Percentiles rank a stretch among this genome's conserved stretches.
Conservation (phyloP, 2,329 filamentous ascomycete genomes). For the Paraphaeosphaeria minitans region DNA sequence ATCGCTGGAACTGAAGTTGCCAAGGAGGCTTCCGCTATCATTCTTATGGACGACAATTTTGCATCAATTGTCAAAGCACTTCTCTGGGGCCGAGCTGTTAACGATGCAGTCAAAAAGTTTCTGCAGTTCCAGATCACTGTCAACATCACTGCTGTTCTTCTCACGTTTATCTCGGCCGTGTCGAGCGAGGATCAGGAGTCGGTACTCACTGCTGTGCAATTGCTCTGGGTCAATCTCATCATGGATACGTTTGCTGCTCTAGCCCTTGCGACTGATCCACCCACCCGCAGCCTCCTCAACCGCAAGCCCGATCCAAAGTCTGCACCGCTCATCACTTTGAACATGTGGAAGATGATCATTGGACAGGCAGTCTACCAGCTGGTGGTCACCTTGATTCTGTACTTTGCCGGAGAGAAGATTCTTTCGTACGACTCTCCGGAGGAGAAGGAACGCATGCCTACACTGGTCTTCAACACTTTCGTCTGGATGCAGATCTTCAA, state of each 20-base stretch:
- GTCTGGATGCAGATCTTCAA: constrained; percentile 99
- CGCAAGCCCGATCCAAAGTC: constrained; percentile 79
- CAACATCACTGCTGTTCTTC: constrained; percentile 86
- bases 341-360: constrained; percentile 99
- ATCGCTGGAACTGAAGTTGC: constrained; percentile 80
- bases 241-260: constrained; percentile 95
- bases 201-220: constrained; percentile 85
- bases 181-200: constrained; percentile 70
- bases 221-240: constrained; percentile 96
- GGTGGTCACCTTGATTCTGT: constrained; percentile 75
- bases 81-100: constrained; percentile 66
- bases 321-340: constrained; percentile 78
- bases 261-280: constrained; percentile 88
- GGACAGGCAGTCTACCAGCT: constrained; percentile 92
- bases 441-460: constrained; percentile 63
- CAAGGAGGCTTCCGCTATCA: constrained; percentile 80
- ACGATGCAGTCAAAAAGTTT: constrained; percentile 44
- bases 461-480: constrained; percentile 95
- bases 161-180: constrained; percentile 88
- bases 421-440: constrained; percentile 60
- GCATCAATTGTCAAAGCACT: constrained; percentile 78
- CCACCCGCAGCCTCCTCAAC: constrained; percentile 77
- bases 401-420: constrained; percentile 71
- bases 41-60: constrained; percentile 85
- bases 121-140: constrained; percentile 71